phyloP scores from a whole-genome alignment of 2,329 filamentous ascomycete species.

The Plenodomus biglobosus region DNA sequence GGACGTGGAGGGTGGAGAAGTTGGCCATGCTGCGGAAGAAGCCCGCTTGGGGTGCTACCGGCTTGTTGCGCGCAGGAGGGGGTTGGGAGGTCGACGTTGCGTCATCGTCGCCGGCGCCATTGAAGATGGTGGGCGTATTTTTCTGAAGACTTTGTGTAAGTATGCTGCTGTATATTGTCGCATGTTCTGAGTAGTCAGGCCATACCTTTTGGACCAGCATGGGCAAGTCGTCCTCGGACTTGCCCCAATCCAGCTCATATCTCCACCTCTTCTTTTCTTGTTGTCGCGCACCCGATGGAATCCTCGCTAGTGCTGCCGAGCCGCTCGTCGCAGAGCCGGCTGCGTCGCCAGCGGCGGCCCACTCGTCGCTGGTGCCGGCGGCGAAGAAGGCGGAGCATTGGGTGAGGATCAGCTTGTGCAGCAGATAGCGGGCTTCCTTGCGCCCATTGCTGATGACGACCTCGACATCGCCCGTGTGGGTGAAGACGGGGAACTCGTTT shows the following conservation, averaged over 20 bases:
- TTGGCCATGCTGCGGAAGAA: constrained; percentile 91
- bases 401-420: constrained; percentile 83
- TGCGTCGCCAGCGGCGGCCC: constrained; percentile 57
- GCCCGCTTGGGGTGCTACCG: constrained; percentile 62
- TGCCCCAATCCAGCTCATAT: constrained; percentile 81
- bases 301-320: constrained; percentile 43
- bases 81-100: constrained; percentile 45
- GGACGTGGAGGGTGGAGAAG: constrained; percentile 59
- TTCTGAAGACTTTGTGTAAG: constrained; percentile 22
- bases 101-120: no score
- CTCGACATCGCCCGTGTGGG: constrained; percentile 88
- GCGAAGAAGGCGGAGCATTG: constrained; percentile 95
- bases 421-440: constrained; percentile 78
- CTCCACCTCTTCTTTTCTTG: constrained; percentile 69
- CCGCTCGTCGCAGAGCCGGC: constrained; percentile 22
- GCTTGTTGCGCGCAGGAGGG: constrained; percentile 63
- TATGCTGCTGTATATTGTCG: constrained; percentile 2
- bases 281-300: constrained; percentile 42
- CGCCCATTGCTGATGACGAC: constrained; percentile 71
- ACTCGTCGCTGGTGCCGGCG: constrained; percentile 77
- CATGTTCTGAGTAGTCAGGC: constrained; percentile 1
- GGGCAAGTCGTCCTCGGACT: constrained; percentile 71
- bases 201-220: constrained; percentile 81
- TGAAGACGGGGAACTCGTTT: constrained; percentile 93
- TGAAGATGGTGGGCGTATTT: constrained; percentile 58